Evolutionary conservation across 345 rosid genomes (phyloP), one percentile per base, ranked within the genome.

Genomic region (Clarkia xantiana): DNA sequence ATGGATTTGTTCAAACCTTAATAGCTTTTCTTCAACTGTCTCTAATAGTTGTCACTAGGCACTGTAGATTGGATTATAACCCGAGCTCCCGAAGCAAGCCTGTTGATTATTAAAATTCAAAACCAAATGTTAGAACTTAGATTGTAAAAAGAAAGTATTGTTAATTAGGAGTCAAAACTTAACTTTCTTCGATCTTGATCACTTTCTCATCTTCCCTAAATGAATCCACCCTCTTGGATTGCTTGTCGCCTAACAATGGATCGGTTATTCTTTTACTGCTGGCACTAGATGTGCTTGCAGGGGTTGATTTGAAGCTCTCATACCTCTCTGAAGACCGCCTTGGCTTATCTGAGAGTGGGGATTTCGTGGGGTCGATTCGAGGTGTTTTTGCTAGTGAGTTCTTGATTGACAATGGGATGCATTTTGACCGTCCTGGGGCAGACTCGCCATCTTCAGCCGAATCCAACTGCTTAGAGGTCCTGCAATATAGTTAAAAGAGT

Each of bases 1-100:
- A n/a, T 14, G 14, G n/a, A 34, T 34, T 22, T 1, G 12, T 11
- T 22, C 39, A 17, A 49, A 39, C 53, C 17, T 49, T 41, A 14
- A 9, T 49, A 29, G 36, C 9, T 29, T 29, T 29, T 29, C 9
- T 29, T 2, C 19, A 11, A 11, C 4, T 39, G 42, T 14, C 18
- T 46, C 45, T 67, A 77, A 17, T 71, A 65, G 60, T 67, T 8
- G n/a, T 78, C 59, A 23, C 57, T 55, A 14, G 91, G 65, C 29
- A 67, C 71, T 63, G 77, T 79, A 0, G 98, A 80, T 61, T 91
- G 78, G 54, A 91, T 91, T 81, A 80, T 75, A 76, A 91, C 85
- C 61, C 90, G 71, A 44, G 98, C 96, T 76, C 94, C 98, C 47
- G 98, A 91, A 75, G 98, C 93, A 76, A 91, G 96, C 77, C 98